Percentiles rank a stretch among this genome's conserved stretches.
Conservation (phyloP, 2,329 filamentous ascomycete genomes). For the Blumeria hordei region DNA sequence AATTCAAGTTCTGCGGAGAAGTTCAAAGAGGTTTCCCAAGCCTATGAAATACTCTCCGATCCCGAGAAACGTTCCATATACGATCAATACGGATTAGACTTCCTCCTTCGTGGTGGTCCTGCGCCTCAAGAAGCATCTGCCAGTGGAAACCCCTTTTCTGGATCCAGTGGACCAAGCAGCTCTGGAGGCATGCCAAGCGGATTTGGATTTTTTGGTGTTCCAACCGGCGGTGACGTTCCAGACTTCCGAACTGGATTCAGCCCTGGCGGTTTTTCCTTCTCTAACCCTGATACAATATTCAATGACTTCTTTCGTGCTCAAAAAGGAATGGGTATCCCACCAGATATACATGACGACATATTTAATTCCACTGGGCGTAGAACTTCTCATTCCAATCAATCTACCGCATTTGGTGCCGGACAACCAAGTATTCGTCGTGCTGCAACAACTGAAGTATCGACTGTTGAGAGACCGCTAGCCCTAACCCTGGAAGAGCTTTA, state of each 20-base stretch:
- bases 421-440: slow-evolving; percentile 15
- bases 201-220: slow-evolving; percentile 23
- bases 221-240: slow-evolving; percentile 27
- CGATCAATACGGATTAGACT: slow-evolving; percentile 85
- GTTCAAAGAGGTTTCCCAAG: slow-evolving; percentile 95
- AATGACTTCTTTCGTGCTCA: slow-evolving; percentile 49
- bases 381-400: slow-evolving; percentile 22
- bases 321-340: slow-evolving; percentile 17
- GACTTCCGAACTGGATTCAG: slow-evolving; percentile 25
- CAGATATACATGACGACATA: slow-evolving; percentile 27
- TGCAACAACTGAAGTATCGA: slow-evolving; percentile 66
- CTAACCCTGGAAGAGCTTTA: slow-evolving; percentile 75
- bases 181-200: slow-evolving; percentile 30
- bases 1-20: slow-evolving; percentile 67
- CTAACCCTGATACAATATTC: slow-evolving; percentile 65
- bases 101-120: slow-evolving; percentile 58
- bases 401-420: slow-evolving; percentile 20
- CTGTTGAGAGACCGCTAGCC: slow-evolving; percentile 63
- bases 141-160: slow-evolving; percentile 31
- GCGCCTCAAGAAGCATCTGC: slow-evolving; percentile 35
- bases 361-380: slow-evolving; percentile 18
- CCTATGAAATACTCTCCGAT: slow-evolving; percentile 93
- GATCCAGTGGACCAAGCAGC: slow-evolving; percentile 16
- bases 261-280: slow-evolving; percentile 46
- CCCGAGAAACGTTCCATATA: slow-evolving; percentile 92